A percentile compares a stretch with the other conserved stretches of the same genome.
Evolutionary conservation across 208 protist genomes (phyloP).

Genomic region (Trypanosoma brucei): DNA sequence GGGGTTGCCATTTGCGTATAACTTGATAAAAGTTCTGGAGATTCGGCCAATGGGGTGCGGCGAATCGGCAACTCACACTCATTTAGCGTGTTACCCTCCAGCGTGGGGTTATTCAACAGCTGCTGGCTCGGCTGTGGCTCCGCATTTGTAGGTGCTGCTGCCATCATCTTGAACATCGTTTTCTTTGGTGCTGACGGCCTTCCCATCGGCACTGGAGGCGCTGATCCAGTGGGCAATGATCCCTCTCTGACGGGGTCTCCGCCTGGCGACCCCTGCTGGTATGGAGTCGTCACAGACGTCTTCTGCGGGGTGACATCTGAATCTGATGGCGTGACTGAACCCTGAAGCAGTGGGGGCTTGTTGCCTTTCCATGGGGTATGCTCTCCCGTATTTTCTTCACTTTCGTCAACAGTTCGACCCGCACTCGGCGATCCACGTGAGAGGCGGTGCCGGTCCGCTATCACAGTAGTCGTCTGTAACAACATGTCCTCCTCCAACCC

Average conservation of each 20-base stretch:
- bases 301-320: slow-evolving; percentile 16
- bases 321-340: slow-evolving; percentile 16
- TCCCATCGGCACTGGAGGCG: slow-evolving; percentile 8
- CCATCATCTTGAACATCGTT: slow-evolving; percentile 26
- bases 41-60: too few species aligned
- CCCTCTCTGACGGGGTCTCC: neutral
- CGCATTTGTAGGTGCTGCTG: neutral
- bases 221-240: neutral
- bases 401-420: slow-evolving; percentile 15
- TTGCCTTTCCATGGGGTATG: neutral
- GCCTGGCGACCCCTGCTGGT: neutral
- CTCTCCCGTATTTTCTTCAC: slow-evolving; percentile 1
- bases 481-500: slow-evolving; percentile 50
- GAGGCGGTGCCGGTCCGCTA: slow-evolving; percentile 41
- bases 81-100: too few species aligned
- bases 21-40: too few species aligned
- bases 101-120: neutral
- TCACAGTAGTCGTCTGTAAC: slow-evolving; percentile 36
- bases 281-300: neutral
- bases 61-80: too few species aligned
- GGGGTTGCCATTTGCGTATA: too few species aligned
- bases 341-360: neutral
- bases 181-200: slow-evolving; percentile 38
- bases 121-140: neutral
- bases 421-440: slow-evolving; percentile 20